A percentile compares a stretch with the other conserved stretches of the same genome.
phyloP scores from a whole-genome alignment of 257 asterid genomes.

The Solanum chmielewskii region DNA sequence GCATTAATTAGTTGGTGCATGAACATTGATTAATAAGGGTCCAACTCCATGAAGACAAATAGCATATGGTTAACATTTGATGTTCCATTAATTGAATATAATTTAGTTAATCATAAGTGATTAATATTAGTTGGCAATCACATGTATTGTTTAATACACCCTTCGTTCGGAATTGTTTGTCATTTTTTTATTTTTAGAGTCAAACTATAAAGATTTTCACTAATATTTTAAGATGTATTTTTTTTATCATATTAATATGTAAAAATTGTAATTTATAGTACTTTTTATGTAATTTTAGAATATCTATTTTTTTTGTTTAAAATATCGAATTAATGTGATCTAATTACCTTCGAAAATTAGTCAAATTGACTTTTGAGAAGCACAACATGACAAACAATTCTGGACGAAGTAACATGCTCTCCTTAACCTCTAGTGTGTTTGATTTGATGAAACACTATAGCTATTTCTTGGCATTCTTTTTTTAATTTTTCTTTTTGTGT shows the following conservation, averaged over 20 bases:
- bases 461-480: neutral
- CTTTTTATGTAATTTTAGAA: no score
- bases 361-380: no score
- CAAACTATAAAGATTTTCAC: no score
- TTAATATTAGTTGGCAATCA: conserved; percentile 17
- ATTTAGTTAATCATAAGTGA: neutral
- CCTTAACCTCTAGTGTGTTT: neutral
- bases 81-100: neutral
- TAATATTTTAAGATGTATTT: no score
- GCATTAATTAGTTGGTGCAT: neutral
- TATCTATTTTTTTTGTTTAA: no score
- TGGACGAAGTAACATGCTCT: neutral
- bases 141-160: neutral
- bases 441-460: neutral
- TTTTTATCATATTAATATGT: no score
- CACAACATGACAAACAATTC: fast-evolving
- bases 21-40: neutral
- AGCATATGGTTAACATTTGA: conserved; percentile 4
- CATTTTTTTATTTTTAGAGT: no score
- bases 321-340: no score
- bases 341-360: no score
- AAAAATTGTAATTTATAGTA: no score
- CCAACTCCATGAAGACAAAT: neutral
- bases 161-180: no score
- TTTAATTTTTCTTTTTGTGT: neutral